phyloP scores from a whole-genome alignment of 2,329 filamentous ascomycete genomes.

The Neobulgaria alba region DNA sequence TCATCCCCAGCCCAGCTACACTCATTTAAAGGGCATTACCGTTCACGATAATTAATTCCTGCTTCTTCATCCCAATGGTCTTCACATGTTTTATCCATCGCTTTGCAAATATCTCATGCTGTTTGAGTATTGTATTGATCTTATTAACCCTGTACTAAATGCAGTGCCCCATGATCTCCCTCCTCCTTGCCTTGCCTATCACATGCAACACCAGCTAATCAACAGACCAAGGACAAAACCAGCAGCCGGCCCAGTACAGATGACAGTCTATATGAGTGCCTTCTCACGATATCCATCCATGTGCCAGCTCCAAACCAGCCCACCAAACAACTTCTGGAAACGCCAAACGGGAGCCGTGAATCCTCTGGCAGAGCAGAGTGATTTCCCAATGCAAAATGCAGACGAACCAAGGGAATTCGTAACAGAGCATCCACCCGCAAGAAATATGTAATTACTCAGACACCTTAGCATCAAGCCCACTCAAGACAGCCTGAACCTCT shows the following conservation, averaged over 20 bases:
- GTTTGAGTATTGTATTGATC: no score
- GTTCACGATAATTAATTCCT: no score
- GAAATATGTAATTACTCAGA: slow-evolving; percentile 1
- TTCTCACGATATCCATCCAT: slow-evolving; percentile 1
- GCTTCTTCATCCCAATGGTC: no score
- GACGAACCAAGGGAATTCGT: slow-evolving; percentile 15
- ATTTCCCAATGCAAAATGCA: slow-evolving; percentile 13
- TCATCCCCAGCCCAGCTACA: no score
- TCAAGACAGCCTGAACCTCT: slow-evolving; percentile 59
- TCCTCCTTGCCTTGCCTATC: not conserved
- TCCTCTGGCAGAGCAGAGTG: slow-evolving; percentile 3
- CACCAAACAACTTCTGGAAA: slow-evolving; percentile 7
- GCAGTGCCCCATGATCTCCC: not conserved
- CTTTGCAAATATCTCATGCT: no score
- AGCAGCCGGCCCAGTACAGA: not conserved
- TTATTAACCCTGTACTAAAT: not conserved
- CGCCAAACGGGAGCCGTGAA: slow-evolving; percentile 9
- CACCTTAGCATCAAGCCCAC: slow-evolving; percentile 45
- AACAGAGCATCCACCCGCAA: slow-evolving; percentile 3
- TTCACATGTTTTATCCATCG: no score
- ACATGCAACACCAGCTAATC: not conserved
- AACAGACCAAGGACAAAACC: not conserved
- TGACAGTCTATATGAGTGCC: not conserved
- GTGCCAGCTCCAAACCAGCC: not conserved
- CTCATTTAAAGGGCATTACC: no score